Evolutionary conservation across 2,329 filamentous ascomycete species (phyloP), one percentile per base, ranked within the genome.

Genomic region (Rugonectria rugulosa): DNA sequence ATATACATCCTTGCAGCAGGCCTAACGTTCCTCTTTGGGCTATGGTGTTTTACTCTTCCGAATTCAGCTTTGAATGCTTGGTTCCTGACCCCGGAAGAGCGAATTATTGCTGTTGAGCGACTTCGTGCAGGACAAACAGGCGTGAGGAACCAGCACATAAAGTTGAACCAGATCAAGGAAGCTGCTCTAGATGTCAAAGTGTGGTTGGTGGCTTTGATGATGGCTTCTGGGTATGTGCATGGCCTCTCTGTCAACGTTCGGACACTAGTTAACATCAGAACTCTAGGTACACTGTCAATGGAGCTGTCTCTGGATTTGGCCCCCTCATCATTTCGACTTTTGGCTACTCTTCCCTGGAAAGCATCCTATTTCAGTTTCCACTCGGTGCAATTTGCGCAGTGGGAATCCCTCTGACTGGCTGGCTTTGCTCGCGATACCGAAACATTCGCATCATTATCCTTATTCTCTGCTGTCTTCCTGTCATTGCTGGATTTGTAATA

Each of bases 281-380:
- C n/a, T n/a, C n/a, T n/a, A n/a, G n/a, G n/a, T 89, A 90, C 64
- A 89, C 86, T 0, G 83, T 90, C 57, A 91, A 91, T 64, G 88
- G 88, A 9, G 88, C 88, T 6, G 84, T 91, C 10, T 83, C 81
- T 29, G 88, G 88, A 1, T 91, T 91, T 66, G 88, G 88, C 0
- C 88, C 88, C 0, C 74, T 91, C 2, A 91, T 91, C 56, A 87
- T 91, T 1, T 86, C 81, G 1, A 90, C 88, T 0, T 91, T 91
- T 67, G 88, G 88, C 51, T 90, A 82, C 73, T 79, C 78, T 19
- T 80, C 83, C 0, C 78, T 88, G 1, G 78, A 88, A 26, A 83
- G 86, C 0, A 90, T 92, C 56, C 77, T 92, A 0, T 87, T 89
- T 68, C 89, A 92, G 64, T 91, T 92, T 56, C 90, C 90, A 0